Conservation (phyloP, 2,329 filamentous ascomycete species). For the Grosmannia clavigera region DNA sequence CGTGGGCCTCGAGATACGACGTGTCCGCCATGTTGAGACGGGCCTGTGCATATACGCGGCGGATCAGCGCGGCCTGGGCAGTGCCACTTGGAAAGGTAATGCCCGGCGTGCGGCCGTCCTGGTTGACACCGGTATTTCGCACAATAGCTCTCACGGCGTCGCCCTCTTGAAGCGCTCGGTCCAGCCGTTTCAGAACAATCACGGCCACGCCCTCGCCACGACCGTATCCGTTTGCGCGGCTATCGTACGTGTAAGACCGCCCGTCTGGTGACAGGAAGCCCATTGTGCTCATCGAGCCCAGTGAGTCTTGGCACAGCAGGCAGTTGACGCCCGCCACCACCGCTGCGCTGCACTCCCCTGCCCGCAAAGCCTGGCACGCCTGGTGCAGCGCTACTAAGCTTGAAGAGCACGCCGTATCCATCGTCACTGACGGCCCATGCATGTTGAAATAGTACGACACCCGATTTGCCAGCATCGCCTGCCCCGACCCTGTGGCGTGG, state of each 20-base stretch:
- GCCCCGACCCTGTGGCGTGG: constrained; percentile 21
- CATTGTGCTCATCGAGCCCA: constrained; percentile 33
- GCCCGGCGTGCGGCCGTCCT: constrained; percentile 11
- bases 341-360: constrained; percentile 11
- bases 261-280: constrained; percentile 26
- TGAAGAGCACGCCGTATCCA: constrained; percentile 34
- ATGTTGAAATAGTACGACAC: constrained; percentile 29
- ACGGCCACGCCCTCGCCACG: constrained; percentile 35
- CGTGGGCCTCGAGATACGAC: constrained; percentile 28
- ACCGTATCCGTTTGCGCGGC: constrained; percentile 32
- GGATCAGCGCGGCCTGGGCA: constrained; percentile 15
- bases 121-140: constrained; percentile 12
- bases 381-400: constrained; percentile 28
- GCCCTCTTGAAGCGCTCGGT: constrained; percentile 23
- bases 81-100: constrained; percentile 15
- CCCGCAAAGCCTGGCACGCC: constrained; percentile 19
- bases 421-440: constrained; percentile 26
- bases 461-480: constrained; percentile 25
- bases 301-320: constrained; percentile 13
- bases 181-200: constrained; percentile 30
- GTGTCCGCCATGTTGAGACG: constrained; percentile 9
- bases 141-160: constrained; percentile 22
- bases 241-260: constrained; percentile 23
- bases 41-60: constrained; percentile 9
- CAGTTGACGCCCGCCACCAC: constrained; percentile 14